These are phyloP conservation scores for Mytilinidion resinicola DNA, from an alignment of 495 filamentous ascomycete species.

Conservation along the genomic window DNA sequence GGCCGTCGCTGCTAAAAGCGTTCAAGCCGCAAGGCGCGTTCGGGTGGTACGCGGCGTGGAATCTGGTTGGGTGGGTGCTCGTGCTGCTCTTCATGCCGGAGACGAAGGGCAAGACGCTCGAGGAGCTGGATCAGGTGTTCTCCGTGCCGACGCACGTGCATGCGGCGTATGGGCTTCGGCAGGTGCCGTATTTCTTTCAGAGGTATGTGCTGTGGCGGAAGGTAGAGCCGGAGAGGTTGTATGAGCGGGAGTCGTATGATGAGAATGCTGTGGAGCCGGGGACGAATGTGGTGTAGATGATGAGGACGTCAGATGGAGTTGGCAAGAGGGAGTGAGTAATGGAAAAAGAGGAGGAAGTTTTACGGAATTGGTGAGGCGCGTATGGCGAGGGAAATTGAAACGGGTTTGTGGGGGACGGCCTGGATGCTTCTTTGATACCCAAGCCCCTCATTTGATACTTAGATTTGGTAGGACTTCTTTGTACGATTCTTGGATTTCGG, in stretches of 20 bases:
- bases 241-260: constrained; percentile 17
- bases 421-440: too few relatives aligned
- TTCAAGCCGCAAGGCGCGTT: constrained; percentile 52
- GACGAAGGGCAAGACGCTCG: constrained; percentile 43
- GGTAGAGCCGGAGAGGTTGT: constrained; percentile 32
- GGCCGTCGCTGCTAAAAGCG: constrained; percentile 20
- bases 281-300: constrained; percentile 12
- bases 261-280: constrained; percentile 7
- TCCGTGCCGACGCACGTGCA: constrained; percentile 39
- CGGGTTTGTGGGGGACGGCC: too few relatives aligned
- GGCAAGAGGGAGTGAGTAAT: too few relatives aligned
- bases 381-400: too few relatives aligned
- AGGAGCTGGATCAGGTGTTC: constrained; percentile 45
- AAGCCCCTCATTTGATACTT: too few relatives aligned
- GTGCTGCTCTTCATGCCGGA: constrained; percentile 53
- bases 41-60: constrained; percentile 54
- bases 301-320: too few relatives aligned
- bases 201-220: constrained; percentile 41
- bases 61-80: constrained; percentile 49
- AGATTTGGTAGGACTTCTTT: too few relatives aligned
- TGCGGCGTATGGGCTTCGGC: constrained; percentile 34
- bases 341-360: too few relatives aligned
- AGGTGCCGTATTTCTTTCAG: constrained; percentile 46
- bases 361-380: too few relatives aligned
- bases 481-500: too few relatives aligned